phyloP scores from a whole-genome alignment of 306 rosid genomes.

The Pterocarpus santalinus region DNA sequence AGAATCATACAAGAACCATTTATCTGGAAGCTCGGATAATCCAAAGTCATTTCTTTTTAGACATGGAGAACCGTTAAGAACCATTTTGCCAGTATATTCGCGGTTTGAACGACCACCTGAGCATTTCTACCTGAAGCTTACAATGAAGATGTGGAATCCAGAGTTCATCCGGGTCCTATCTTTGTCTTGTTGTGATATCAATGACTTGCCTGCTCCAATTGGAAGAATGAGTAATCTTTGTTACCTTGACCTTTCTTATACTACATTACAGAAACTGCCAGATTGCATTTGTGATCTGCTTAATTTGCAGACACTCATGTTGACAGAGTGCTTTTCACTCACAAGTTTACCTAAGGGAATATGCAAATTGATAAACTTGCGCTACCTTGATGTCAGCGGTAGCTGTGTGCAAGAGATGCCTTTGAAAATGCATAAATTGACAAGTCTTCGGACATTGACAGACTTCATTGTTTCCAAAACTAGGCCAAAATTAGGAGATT shows the following conservation, averaged over 20 bases:
- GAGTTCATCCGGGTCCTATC: constrained; percentile 30
- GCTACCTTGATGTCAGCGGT: constrained; percentile 25
- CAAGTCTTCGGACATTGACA: constrained; percentile 32
- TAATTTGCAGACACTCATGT: constrained; percentile 49
- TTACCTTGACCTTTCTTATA: constrained; percentile 48
- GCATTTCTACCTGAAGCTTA: constrained; percentile 1
- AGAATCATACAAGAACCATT: constrained; percentile 40
- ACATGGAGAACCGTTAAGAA: background rate
- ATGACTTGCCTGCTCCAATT: constrained; percentile 30
- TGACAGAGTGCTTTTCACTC: constrained; percentile 31
- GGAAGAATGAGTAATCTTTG: constrained; percentile 42
- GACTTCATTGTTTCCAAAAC: constrained; percentile 30
- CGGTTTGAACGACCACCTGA: background rate
- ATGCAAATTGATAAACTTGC: constrained; percentile 35
- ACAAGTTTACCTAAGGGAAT: constrained; percentile 2
- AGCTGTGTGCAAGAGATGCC: constrained; percentile 44
- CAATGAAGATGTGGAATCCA: background rate
- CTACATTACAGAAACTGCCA: constrained; percentile 23
- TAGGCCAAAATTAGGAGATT: constrained; percentile 23
- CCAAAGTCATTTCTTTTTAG: background rate
- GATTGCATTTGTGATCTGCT: constrained; percentile 32
- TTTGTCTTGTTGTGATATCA: background rate
- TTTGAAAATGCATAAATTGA: constrained; percentile 21
- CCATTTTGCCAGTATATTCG: constrained; percentile 23
- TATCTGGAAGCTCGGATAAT: constrained; percentile 35